Percentiles rank a stretch among this genome's conserved stretches.
These are phyloP conservation scores for Plasmodium adleri DNA, from an alignment of 169 alveolate species.

Conservation along the genomic window DNA sequence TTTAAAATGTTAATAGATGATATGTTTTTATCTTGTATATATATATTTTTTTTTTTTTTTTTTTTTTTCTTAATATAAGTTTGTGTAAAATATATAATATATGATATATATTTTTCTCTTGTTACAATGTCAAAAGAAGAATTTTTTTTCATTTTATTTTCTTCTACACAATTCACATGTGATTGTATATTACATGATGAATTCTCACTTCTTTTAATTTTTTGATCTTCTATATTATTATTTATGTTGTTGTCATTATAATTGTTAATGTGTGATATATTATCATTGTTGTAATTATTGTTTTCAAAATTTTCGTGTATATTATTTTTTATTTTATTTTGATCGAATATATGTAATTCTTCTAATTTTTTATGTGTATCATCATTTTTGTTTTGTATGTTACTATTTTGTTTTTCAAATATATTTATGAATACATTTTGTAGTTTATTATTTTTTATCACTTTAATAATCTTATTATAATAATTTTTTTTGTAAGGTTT, in stretches of 20 bases:
- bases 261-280: background rate
- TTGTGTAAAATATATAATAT: slow-evolving; percentile 26
- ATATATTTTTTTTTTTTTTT: slow-evolving; percentile 1
- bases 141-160: background rate
- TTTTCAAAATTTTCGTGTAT: background rate
- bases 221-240: background rate
- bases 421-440: slow-evolving; percentile 15
- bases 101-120: slow-evolving; percentile 3
- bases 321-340: background rate
- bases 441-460: background rate
- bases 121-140: background rate
- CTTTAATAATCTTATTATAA: slow-evolving; percentile 26
- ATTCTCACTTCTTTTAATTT: too few relatives aligned
- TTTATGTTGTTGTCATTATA: background rate
- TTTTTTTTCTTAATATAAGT: slow-evolving; percentile 33
- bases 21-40: slow-evolving; percentile 2
- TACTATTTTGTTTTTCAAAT: background rate
- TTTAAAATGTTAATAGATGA: background rate
- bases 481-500: slow-evolving; percentile 59
- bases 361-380: background rate
- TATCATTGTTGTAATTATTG: background rate
- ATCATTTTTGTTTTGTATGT: background rate
- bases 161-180: too few relatives aligned
- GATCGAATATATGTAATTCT: background rate
- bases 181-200: too few relatives aligned